Evolutionary conservation across 2,329 filamentous ascomycete genomes (phyloP).

Genomic region (Triangularia setosa): DNA sequence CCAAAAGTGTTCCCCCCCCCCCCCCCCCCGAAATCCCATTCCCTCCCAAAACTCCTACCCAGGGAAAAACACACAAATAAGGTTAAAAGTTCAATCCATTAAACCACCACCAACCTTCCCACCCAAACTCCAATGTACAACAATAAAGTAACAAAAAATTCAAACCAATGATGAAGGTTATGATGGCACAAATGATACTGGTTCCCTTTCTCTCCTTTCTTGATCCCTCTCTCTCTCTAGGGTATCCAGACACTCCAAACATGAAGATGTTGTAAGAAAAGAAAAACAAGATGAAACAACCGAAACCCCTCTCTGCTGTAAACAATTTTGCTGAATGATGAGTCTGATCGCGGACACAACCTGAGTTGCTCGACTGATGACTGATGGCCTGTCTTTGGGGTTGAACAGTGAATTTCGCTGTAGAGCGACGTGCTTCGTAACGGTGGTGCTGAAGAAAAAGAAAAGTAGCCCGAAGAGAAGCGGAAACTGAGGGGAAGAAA

Average conservation of each 20-base stretch:
- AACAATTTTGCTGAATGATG: not conserved
- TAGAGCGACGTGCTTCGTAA: not conserved
- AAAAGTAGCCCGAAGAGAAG: not conserved
- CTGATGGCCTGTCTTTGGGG: not conserved
- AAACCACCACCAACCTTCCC: not conserved
- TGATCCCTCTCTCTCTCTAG: not conserved
- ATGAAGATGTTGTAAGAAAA: not conserved
- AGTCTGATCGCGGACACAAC: not conserved
- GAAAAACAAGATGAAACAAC: not conserved
- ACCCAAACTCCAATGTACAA: not conserved
- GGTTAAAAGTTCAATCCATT: slow-evolving; percentile 1
- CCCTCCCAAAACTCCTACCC: not conserved
- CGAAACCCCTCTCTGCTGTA: not conserved
- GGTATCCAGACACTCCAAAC: not conserved
- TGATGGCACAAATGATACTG: not conserved
- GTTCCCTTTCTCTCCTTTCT: not conserved
- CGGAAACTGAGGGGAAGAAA: not conserved
- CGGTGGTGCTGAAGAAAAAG: not conserved
- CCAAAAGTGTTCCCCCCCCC: not conserved
- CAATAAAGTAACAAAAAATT: slow-evolving; percentile 3
- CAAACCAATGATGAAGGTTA: not conserved
- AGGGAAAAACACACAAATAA: slow-evolving; percentile 5
- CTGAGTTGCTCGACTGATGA: not conserved
- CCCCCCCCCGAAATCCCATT: not conserved
- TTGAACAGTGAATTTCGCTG: not conserved